Evolutionary conservation across 2,329 filamentous ascomycete species (phyloP).

Genomic region (Calonectria leucothoes): DNA sequence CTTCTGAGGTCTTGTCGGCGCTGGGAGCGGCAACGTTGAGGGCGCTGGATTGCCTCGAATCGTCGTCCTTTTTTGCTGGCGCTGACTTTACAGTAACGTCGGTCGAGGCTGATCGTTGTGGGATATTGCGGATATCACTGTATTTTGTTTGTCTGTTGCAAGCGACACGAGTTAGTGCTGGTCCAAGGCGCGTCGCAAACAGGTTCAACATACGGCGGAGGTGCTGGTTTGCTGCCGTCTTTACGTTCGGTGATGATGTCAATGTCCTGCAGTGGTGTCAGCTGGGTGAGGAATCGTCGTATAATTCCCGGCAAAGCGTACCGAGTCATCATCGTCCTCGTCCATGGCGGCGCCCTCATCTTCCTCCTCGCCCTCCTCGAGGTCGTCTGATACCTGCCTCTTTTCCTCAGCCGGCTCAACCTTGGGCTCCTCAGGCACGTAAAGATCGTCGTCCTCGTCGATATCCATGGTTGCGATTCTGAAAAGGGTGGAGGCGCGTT

Average conservation of each 20-base stretch:
- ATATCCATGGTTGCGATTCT: slow-evolving; percentile 66
- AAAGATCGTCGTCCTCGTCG: slow-evolving; percentile 76
- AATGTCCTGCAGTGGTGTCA: slow-evolving; percentile 62
- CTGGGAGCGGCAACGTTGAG: slow-evolving; percentile 53
- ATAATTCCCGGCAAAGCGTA: slow-evolving; percentile 18
- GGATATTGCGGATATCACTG: slow-evolving; percentile 74
- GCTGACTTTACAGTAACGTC: slow-evolving; percentile 60
- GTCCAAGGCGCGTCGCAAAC: slow-evolving; percentile 11
- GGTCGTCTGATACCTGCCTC: slow-evolving; percentile 60
- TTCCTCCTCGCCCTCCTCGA: slow-evolving; percentile 74
- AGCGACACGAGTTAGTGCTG: slow-evolving; percentile 17
- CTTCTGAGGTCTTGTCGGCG: slow-evolving; percentile 67
- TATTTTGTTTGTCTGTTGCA: slow-evolving; percentile 67
- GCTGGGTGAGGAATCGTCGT: neutral
- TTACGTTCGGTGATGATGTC: slow-evolving; percentile 77
- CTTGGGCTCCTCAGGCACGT: slow-evolving; percentile 69
- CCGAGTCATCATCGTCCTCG: slow-evolving; percentile 65
- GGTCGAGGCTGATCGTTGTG: slow-evolving; percentile 67
- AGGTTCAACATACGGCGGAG: slow-evolving; percentile 62
- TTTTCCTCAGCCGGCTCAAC: slow-evolving; percentile 46
- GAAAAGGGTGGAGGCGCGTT: neutral
- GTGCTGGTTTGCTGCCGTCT: slow-evolving; percentile 70
- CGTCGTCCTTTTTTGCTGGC: slow-evolving; percentile 59
- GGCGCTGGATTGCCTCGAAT: slow-evolving; percentile 45
- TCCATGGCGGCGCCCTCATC: slow-evolving; percentile 71